Evolutionary conservation across 1,284 basidiomycete species (phyloP), one percentile per base, ranked within the genome.

Genomic region (Leccinum pallidistipes): DNA sequence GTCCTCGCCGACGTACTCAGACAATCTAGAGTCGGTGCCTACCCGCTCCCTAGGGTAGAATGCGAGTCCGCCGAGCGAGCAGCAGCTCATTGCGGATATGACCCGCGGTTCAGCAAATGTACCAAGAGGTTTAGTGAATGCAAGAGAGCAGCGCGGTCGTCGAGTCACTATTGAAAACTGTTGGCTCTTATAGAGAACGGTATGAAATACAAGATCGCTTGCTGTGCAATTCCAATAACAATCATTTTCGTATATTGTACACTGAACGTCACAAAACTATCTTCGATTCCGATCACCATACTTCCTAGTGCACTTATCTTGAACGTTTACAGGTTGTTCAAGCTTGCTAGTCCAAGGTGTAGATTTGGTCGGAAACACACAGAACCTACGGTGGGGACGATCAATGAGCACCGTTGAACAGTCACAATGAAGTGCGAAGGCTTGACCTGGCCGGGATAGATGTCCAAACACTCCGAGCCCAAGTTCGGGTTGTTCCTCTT

Each of bases 61-160:
- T 31, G 18, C 56, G 12, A 34, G 24, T 24, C 24, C 24, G 24
- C 24, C 24, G 24, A 24, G 24, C 24, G 24, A 24, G 24, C 24
- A 24, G 24, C 24, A 24, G 24, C 24, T 24, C 24, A 24, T 24
- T 4, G 24, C 24, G 24, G 24, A 80, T 55, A 76, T 74, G 38
- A 71, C 70, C 4, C 73, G 71, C 27, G 71, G 76, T 82, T 10
- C 75, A 79, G 65, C 66, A 67, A 5, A 62, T 80, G 56, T 83
- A 79, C 63, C 77, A 79, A 18, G 66, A 72, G 40, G 72, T 78
- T 14, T 76, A 77, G 56, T 71, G 76, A 40, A 72, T 76, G 59
- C 80, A 83, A 63, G 80, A 81, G 58, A 78, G 77, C 53, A 78
- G 78, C 5, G 69, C 70, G 10, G 76, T 79, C 34, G 80, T 78